These are phyloP conservation scores for Artomyces pyxidatus DNA, from an alignment of 768 basidiomycete species.

Conservation along the genomic window DNA sequence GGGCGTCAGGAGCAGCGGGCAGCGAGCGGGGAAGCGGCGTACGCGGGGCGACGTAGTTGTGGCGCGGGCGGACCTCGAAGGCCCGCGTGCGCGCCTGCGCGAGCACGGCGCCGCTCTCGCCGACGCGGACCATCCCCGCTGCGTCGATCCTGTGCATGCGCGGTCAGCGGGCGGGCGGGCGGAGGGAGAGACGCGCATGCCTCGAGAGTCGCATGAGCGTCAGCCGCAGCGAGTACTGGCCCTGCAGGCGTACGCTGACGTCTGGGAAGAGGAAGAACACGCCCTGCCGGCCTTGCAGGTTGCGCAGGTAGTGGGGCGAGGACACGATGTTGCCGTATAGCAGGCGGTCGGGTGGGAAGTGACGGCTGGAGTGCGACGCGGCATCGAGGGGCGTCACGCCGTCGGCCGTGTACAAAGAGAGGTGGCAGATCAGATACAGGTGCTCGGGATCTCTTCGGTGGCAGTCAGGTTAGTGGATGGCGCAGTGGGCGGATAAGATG, in stretches of 20 bases:
- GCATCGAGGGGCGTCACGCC: slow-evolving; percentile 57
- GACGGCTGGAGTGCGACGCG: slow-evolving; percentile 45
- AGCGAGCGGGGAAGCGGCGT: slow-evolving; percentile 23
- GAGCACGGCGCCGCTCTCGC: slow-evolving; percentile 56
- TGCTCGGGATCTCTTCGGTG: slow-evolving; percentile 71
- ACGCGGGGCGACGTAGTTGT: slow-evolving; percentile 76
- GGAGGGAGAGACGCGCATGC: slow-evolving; percentile 36
- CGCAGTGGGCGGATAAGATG: slow-evolving; percentile 20
- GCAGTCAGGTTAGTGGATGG: slow-evolving; percentile 5
- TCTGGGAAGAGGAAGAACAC: slow-evolving; percentile 88
- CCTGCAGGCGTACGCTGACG: slow-evolving; percentile 74
- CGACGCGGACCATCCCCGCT: slow-evolving; percentile 30
- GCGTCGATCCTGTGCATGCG: slow-evolving; percentile 41
- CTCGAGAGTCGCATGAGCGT: slow-evolving; percentile 66
- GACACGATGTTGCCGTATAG: slow-evolving; percentile 85
- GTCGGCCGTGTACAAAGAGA: slow-evolving; percentile 67
- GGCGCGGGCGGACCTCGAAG: slow-evolving; percentile 72
- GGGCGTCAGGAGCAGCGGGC: slow-evolving; percentile 8
- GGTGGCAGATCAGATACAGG: slow-evolving; percentile 80
- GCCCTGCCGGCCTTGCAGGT: slow-evolving; percentile 74
- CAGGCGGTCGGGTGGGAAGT: slow-evolving; percentile 44
- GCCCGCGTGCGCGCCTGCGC: slow-evolving; percentile 64
- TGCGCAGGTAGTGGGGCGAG: slow-evolving; percentile 69
- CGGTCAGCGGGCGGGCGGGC: slow-evolving; percentile 1
- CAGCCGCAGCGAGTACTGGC: slow-evolving; percentile 68